Percentiles rank a stretch among this genome's conserved stretches.
phyloP scores from a whole-genome alignment of 2,329 filamentous ascomycete genomes.

The Blastomyces parvus region DNA sequence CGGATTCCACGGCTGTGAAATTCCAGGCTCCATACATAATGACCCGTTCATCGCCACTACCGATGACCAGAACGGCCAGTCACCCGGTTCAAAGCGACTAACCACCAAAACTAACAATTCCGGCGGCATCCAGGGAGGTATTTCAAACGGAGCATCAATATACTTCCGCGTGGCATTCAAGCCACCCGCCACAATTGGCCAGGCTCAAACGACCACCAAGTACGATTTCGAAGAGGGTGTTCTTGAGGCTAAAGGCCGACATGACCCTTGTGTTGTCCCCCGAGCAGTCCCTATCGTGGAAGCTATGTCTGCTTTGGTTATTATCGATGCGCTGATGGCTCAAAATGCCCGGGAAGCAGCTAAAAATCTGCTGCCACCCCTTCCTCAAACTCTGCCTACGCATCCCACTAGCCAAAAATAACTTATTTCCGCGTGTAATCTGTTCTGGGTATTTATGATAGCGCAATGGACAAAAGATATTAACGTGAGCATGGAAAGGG shows the following conservation, averaged over 20 bases:
- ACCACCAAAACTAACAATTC: conserved; percentile 91
- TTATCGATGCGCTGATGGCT: conserved; percentile 78
- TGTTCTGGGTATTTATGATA: neutral
- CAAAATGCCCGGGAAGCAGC: conserved; percentile 57
- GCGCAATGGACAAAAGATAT: neutral
- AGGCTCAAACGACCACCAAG: conserved; percentile 72
- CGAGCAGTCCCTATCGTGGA: conserved; percentile 65
- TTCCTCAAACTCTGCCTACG: conserved; percentile 30
- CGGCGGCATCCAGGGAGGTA: conserved; percentile 89
- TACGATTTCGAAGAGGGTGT: conserved; percentile 69
- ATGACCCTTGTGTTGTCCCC: conserved; percentile 88
- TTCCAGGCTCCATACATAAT: conserved; percentile 85
- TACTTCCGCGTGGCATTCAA: conserved; percentile 96
- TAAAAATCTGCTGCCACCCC: conserved; percentile 38
- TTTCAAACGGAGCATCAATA: conserved; percentile 84
- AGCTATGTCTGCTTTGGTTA: conserved; percentile 76
- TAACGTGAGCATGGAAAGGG: neutral
- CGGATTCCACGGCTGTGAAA: conserved; percentile 76
- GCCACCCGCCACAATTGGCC: conserved; percentile 83
- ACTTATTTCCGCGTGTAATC: neutral
- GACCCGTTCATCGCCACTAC: conserved; percentile 62
- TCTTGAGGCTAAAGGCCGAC: conserved; percentile 82
- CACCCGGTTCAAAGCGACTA: conserved; percentile 36
- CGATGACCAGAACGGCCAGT: conserved; percentile 24
- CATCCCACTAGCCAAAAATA: conserved; percentile 21